Evolutionary conservation across 352 stramenopile species (phyloP).

Genomic region (Elongisporangium anandrum): DNA sequence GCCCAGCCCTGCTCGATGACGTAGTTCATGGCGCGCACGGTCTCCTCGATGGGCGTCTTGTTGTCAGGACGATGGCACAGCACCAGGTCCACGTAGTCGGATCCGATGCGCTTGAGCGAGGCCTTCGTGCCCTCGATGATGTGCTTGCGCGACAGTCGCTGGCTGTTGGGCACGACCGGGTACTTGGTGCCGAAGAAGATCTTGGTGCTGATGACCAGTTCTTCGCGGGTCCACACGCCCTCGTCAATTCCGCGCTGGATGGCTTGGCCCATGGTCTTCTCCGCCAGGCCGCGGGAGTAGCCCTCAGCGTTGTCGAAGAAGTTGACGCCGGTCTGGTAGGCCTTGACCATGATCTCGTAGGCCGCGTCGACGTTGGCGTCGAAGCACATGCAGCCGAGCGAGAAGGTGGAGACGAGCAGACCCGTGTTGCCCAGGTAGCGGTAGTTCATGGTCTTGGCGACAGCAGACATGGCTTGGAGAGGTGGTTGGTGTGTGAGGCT

Average conservation of each 20-base stretch:
- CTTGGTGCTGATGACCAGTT: conserved; percentile 60
- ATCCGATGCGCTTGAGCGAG: conserved; percentile 27
- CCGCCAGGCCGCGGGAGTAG: conserved; percentile 25
- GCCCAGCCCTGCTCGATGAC: conserved; percentile 48
- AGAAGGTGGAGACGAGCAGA: conserved; percentile 36
- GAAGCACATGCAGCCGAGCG: conserved; percentile 30
- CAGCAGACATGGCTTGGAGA: not conserved
- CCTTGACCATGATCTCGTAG: conserved; percentile 30
- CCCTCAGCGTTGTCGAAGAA: conserved; percentile 48
- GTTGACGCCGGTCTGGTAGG: conserved; percentile 44
- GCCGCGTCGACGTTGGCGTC: conserved; percentile 10
- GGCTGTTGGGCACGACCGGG: conserved; percentile 10
- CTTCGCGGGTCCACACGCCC: conserved; percentile 23
- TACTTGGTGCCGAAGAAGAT: conserved; percentile 30
- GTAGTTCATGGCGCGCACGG: conserved; percentile 51
- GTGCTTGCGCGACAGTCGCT: conserved; percentile 25
- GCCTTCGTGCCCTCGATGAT: conserved; percentile 38
- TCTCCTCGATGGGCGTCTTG: conserved; percentile 52
- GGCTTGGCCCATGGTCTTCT: conserved; percentile 25
- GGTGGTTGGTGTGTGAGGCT: not conserved
- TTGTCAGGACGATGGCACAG: conserved; percentile 50
- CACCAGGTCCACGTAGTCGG: conserved; percentile 46
- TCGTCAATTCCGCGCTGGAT: conserved; percentile 18
- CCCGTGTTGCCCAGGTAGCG: conserved; percentile 36
- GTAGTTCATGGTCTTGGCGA: conserved; percentile 27